phyloP scores from a whole-genome alignment of 2,329 filamentous ascomycete genomes.

The Aspergillus caelatus region DNA sequence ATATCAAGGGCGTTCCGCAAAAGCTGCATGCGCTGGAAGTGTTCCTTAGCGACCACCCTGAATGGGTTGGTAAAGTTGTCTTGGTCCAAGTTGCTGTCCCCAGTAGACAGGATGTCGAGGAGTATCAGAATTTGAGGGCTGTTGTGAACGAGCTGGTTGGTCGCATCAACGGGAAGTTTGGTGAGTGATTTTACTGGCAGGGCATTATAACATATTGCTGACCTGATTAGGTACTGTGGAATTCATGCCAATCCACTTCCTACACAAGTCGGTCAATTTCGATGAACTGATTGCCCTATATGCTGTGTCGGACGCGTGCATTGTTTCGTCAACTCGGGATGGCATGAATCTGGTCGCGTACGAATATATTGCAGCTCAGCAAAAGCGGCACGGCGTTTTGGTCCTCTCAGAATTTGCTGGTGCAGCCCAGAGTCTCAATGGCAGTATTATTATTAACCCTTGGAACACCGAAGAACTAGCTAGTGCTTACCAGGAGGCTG shows the following conservation, averaged over 20 bases:
- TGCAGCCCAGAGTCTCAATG: slow-evolving; percentile 90
- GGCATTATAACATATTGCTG: slow-evolving; percentile 11
- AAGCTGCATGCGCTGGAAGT: slow-evolving; percentile 96
- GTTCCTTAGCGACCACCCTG: slow-evolving; percentile 93
- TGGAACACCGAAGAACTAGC: slow-evolving; percentile 98
- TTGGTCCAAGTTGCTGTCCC: slow-evolving; percentile 95
- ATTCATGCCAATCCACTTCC: slow-evolving; percentile 98
- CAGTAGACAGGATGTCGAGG: slow-evolving; percentile 91
- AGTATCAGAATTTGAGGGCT: slow-evolving; percentile 93
- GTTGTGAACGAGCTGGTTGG: slow-evolving; percentile 97
- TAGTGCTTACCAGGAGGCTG: slow-evolving; percentile 91
- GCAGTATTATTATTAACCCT: slow-evolving; percentile 91
- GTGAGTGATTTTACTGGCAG: slow-evolving; percentile 12
- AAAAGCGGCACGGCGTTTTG: slow-evolving; percentile 87
- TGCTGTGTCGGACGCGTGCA: slow-evolving; percentile 85
- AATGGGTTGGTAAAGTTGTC: slow-evolving; percentile 97
- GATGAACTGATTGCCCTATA: slow-evolving; percentile 94
- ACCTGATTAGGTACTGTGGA: slow-evolving; percentile 74
- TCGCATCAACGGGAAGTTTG: slow-evolving; percentile 82
- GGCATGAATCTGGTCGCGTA: slow-evolving; percentile 99
- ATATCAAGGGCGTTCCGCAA: slow-evolving; percentile 98
- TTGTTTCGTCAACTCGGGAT: slow-evolving; percentile 93
- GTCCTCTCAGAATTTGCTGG: slow-evolving; percentile 97
- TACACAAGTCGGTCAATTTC: slow-evolving; percentile 93
- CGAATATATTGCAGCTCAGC: slow-evolving; percentile 94